Base-by-base conservation (phyloP, 2,329 filamentous ascomycete genomes). In the Phaeophleospora eucalypticola region DNA sequence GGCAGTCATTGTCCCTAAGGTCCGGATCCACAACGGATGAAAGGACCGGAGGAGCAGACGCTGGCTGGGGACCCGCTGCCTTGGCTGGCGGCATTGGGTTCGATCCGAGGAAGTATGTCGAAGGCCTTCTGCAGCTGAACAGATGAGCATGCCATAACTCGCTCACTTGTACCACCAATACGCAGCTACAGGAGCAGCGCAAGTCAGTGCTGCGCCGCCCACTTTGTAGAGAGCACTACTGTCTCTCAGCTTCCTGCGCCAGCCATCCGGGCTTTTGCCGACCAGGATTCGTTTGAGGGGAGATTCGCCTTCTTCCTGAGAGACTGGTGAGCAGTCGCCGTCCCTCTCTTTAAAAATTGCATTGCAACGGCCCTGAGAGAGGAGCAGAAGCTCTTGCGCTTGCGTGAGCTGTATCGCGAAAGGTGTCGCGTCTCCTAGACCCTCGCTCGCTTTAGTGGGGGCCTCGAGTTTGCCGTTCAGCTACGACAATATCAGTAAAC, bases 41-140 rank as follows among this genome's bases (percentile, higher is more conserved):
- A 20, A 49, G 43, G 20, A 49, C 56, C 4, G 47, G 59, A 20
- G 59, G 56, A 27, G 43, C 46, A 3, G 48, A 53, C 20, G 58
- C 51, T 24, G 60, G 56, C 12, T 62, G 57, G 57, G 65, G 56
- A 29, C 60, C 57, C 36, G 77, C 75, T 16, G 77, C 77, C 45
- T 65, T 89, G 54, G 81, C 79, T 0, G 82, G 87, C 59, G 86
- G 86, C 0, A 87, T 90, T 53, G 86, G 86, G 0, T 76, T 89
- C 27, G 86, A 90, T 71, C 87, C 86, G 21, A 77, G 82, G 65
- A 79, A 78, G 62, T 89, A 89, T 65, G 80, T 89, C 3, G 86
- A 89, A 64, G 82, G 81, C 1, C 63, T 90, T 46, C 68, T 89
- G 64, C 87, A 76, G 60, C 64, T 89, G 60, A 78, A 77, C 62